Base-by-base conservation (phyloP, 2,329 filamentous ascomycete species). In the Alternaria sp. region DNA sequence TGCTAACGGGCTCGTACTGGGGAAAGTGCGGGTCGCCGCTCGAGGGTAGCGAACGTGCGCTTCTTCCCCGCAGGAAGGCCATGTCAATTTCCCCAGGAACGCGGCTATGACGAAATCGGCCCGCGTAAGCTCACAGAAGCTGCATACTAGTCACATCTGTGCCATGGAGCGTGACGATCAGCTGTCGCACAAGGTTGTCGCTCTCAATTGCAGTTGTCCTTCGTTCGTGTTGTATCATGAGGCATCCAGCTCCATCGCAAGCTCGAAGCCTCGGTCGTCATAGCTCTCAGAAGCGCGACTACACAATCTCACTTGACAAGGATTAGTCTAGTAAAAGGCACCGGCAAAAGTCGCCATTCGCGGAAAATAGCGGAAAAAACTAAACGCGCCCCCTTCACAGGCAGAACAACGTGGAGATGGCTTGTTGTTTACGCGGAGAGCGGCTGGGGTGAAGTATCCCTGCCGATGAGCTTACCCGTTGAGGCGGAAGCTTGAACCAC, bases 61-160 rank as follows among this genome's bases (percentile, higher is more conserved):
- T 62, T 71, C 68, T 72, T 71, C 68, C 73, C 74, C 72, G 73
- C 72, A 75, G 67, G 59, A 64, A 63, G 64, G 54, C 46, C 51
- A 59, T 64, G 68, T 57, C 63, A 69, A 71, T 70, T 46, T 52
- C 43, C 50, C 61, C 67, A 75, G 73, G 73, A 64, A 74, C 69
- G 69, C 66, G 63, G 62, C 68, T 62, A 72, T 69, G 66, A 71
- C 66, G 67, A 64, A 64, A 66, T 64, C 36, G 47, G 36, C 30
- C 32, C 28, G 51, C 57, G 62, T 25, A 17, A 61, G 43, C 55
- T 61, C 25, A 51, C 47, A 56, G 50, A 32, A 51, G 57, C 59
- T 17, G 54, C 21, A 19, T 4, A 59, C 44, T 32, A 12, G 15
- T 25, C 59, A 40, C 19, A 50, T 19, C 30, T 23, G 19, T 59